phyloP scores from a whole-genome alignment of 1,284 basidiomycete species.

The Fistulinella cinereoalba region DNA sequence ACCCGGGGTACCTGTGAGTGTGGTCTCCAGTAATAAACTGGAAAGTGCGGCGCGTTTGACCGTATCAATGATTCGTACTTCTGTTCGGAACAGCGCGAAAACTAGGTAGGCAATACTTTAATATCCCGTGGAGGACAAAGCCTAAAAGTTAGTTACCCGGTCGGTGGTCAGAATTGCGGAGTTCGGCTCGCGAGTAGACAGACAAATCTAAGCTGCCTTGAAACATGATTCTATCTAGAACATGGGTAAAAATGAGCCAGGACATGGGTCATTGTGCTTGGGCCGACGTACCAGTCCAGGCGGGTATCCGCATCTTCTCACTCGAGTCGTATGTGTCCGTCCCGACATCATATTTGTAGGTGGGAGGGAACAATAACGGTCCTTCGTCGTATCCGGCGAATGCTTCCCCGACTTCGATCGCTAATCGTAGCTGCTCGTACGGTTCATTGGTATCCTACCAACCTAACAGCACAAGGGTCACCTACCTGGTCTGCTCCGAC shows the following conservation, averaged over 20 bases:
- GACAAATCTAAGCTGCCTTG: slow-evolving; percentile 70
- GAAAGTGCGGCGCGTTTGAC: slow-evolving; percentile 71
- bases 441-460: not conserved
- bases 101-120: slow-evolving; percentile 45
- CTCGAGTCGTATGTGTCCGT: slow-evolving; percentile 91
- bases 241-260: not conserved
- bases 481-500: slow-evolving; percentile 82
- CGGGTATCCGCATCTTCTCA: slow-evolving; percentile 94
- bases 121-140: not conserved
- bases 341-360: slow-evolving; percentile 83
- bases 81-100: slow-evolving; percentile 78
- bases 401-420: slow-evolving; percentile 66
- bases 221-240: slow-evolving; percentile 86
- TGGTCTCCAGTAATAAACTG: slow-evolving; percentile 63
- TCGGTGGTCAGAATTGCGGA: slow-evolving; percentile 90
- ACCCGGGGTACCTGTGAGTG: slow-evolving; percentile 55
- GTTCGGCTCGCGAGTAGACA: slow-evolving; percentile 73
- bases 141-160: slow-evolving; percentile 54
- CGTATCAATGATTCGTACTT: slow-evolving; percentile 77
- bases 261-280: not conserved
- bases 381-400: slow-evolving; percentile 90
- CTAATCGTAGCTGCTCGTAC: slow-evolving; percentile 57
- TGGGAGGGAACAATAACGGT: slow-evolving; percentile 83
- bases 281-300: slow-evolving; percentile 83
- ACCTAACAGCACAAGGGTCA: not conserved